Evolutionary conservation across 345 rosid genomes (phyloP), one percentile per base, ranked within the genome.

Genomic region (Eucalyptus virginea): DNA sequence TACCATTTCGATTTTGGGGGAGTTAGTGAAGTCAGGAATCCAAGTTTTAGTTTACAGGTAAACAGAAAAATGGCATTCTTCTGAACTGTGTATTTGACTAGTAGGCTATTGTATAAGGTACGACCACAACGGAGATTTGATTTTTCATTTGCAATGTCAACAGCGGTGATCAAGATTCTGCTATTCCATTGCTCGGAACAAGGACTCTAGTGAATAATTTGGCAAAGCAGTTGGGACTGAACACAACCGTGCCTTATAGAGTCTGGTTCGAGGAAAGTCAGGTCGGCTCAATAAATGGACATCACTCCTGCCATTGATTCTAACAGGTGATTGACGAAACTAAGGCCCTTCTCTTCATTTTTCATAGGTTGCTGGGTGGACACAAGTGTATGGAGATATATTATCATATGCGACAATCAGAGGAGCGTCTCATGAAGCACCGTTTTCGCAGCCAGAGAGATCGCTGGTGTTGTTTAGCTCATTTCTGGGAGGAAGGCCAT

Each of bases 371-470:
- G 94, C 89, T 65, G 95, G 96, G 65, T 93, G 96, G 95, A 94
- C 94, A 42, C 96, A 94, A 90, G 94, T 91, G 4, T 93, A 92
- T 90, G 95, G 93, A 12, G 90, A 90, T 52, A 90, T 81, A 3
- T 47, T 95, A 49, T 88, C 94, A 13, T 93, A 86, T 88, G 95
- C 95, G 23, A 92, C 94, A 80, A 90, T 94, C 48, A 92, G 95
- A 93, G 96, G 94, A 48, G 96, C 93, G 8, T 89, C 95, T 24
- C 96, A 93, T 67, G 93, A 89, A 89, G 94, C 94, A 81, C 94
- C 95, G 6, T 91, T 91, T 62, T 90, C 94, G 21, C 94, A 93
- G 88, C 95, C 95, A 10, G 90, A 92, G 87, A 89, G 95, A 80
- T 94, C 96, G 42, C 86, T 94, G 37, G 91, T 90, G n/a, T 81